These are phyloP conservation scores for Brettanomyces naardenensis DNA, from an alignment of 805 yeast species.

Conservation along the genomic window DNA sequence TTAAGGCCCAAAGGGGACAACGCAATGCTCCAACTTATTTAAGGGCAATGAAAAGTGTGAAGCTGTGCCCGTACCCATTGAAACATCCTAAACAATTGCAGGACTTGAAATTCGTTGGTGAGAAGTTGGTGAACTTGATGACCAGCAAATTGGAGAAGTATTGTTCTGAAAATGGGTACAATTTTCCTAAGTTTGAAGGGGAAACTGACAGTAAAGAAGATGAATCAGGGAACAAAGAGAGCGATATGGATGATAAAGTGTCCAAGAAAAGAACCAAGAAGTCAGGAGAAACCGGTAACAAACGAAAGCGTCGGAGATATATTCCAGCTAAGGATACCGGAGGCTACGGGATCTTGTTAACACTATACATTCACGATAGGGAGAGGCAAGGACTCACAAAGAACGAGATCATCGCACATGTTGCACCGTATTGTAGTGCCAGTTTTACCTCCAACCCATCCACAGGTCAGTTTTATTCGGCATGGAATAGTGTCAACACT, in stretches of 20 bases:
- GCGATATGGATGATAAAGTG: background rate
- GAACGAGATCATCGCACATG: slow-evolving; percentile 47
- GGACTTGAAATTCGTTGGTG: slow-evolving; percentile 64
- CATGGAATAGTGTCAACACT: slow-evolving; percentile 67
- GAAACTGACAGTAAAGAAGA: background rate
- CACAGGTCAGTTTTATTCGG: slow-evolving; percentile 57
- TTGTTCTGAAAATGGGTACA: slow-evolving; percentile 47
- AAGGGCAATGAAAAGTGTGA: slow-evolving; percentile 48
- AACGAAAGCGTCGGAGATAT: slow-evolving; percentile 26
- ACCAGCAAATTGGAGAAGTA: slow-evolving; percentile 38
- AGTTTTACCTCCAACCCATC: slow-evolving; percentile 55
- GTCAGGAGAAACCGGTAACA: background rate
- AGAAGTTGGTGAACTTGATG: slow-evolving; percentile 49
- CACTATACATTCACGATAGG: slow-evolving; percentile 43
- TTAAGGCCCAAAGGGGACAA: slow-evolving; percentile 39
- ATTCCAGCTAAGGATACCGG: slow-evolving; percentile 75
- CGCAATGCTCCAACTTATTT: slow-evolving; percentile 45
- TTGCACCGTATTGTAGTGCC: slow-evolving; percentile 45
- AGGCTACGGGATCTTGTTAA: slow-evolving; percentile 72
- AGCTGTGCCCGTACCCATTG: slow-evolving; percentile 36
- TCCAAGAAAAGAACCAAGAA: slow-evolving; percentile 2
- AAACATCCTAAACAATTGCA: slow-evolving; percentile 49
- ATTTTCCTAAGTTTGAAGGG: slow-evolving; percentile 29
- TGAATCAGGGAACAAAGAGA: slow-evolving; percentile 5
- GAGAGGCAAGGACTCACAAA: slow-evolving; percentile 52